Conservation (phyloP, 495 filamentous ascomycete genomes). For the Daldinia concentrica region DNA sequence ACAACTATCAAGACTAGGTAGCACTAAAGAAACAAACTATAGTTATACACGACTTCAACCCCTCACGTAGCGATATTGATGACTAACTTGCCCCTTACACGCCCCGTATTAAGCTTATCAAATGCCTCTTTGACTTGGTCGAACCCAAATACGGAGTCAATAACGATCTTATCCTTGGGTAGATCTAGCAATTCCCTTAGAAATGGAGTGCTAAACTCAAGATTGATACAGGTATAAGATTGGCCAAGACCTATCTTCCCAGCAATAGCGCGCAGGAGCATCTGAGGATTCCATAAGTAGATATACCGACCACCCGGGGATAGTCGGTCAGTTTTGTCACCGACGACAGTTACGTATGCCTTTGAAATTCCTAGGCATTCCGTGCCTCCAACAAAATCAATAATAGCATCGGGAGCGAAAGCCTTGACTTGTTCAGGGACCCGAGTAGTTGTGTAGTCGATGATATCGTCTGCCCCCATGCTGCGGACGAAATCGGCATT, state of each 20-base stretch:
- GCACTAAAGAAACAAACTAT: too few species aligned
- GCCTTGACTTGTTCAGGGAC: not conserved
- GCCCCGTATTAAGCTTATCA: not conserved
- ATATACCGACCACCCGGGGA: not conserved
- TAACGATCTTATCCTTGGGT: not conserved
- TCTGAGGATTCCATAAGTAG: not conserved
- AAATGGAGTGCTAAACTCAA: not conserved
- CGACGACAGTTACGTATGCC: not conserved
- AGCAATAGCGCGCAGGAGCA: not conserved
- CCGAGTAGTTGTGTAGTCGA: not conserved
- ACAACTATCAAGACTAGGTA: too few species aligned
- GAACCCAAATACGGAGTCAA: not conserved
- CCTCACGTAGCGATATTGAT: not conserved
- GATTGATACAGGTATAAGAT: not conserved
- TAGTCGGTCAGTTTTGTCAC: not conserved
- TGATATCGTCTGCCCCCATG: not conserved
- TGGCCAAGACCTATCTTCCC: not conserved
- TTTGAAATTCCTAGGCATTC: not conserved
- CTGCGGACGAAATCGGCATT: not conserved
- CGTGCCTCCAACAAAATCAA: not conserved
- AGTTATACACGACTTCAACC: too few species aligned
- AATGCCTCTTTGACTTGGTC: not conserved
- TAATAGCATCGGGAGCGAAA: not conserved
- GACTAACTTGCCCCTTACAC: not conserved
- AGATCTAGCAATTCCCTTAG: not conserved